A percentile compares a stretch with the other conserved stretches of the same genome.
These are phyloP conservation scores for Cronartium quercuum DNA, from an alignment of 1,284 basidiomycete species.

Conservation along the genomic window DNA sequence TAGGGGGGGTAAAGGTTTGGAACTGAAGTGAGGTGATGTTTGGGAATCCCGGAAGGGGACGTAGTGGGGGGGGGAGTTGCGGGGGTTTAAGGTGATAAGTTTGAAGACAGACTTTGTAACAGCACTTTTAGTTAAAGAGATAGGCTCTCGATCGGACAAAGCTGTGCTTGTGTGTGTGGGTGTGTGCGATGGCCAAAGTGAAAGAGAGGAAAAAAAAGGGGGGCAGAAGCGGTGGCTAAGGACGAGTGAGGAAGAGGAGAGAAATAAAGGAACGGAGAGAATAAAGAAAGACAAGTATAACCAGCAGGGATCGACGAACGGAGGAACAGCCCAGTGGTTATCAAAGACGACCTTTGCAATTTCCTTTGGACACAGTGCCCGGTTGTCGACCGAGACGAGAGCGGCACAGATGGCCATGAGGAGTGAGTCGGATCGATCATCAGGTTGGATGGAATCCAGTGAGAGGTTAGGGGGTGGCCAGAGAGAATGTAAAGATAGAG, in stretches of 20 bases:
- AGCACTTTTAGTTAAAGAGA: too few relatives aligned
- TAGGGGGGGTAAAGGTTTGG: too few relatives aligned
- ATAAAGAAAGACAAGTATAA: conserved; percentile 35
- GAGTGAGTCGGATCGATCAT: conserved; percentile 39
- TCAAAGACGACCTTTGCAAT: conserved; percentile 45
- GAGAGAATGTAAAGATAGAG: too few relatives aligned
- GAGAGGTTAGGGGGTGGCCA: neutral
- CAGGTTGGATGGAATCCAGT: conserved; percentile 37
- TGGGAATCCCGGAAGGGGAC: too few relatives aligned
- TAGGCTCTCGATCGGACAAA: too few relatives aligned
- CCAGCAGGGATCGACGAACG: conserved; percentile 43
- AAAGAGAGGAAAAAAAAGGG: neutral
- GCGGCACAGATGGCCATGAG: conserved; percentile 44
- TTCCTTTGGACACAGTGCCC: conserved; percentile 47
- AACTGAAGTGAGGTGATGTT: too few relatives aligned
- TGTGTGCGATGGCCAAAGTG: too few relatives aligned
- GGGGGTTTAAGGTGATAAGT: too few relatives aligned
- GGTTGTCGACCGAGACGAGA: conserved; percentile 42
- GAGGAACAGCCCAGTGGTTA: neutral
- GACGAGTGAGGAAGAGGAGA: neutral
- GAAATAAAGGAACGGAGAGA: neutral
- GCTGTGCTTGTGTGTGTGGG: too few relatives aligned
- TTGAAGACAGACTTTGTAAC: too few relatives aligned
- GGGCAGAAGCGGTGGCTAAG: neutral
- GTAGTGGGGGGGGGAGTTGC: too few relatives aligned